Percentiles rank a stretch among this genome's conserved stretches.
Conservation (phyloP, 305 asterid genomes). For the Ilex paraguariensis region DNA sequence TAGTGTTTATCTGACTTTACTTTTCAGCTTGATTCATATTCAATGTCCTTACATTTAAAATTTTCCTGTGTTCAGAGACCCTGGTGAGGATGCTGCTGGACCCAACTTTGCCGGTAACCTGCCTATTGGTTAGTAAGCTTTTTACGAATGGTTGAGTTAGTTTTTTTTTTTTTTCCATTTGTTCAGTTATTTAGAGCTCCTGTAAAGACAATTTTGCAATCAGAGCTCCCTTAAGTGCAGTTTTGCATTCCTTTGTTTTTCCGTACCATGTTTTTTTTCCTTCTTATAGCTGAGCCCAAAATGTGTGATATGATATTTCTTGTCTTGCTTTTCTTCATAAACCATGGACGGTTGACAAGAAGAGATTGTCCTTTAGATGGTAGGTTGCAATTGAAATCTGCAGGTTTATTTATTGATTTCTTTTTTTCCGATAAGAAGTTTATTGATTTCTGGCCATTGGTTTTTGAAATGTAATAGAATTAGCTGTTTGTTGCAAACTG, state of each 20-base stretch:
- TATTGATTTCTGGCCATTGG: background rate
- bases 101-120: constrained; percentile 43
- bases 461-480: too few relatives aligned
- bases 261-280: too few relatives aligned
- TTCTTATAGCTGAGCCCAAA: background rate
- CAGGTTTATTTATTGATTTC: too few relatives aligned
- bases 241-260: too few relatives aligned
- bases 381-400: too few relatives aligned
- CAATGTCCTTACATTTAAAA: constrained; percentile 2
- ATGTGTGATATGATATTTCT: background rate
- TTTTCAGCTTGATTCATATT: background rate
- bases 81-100: constrained; percentile 52
- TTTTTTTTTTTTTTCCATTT: background rate
- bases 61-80: constrained; percentile 35
- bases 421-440: too few relatives aligned
- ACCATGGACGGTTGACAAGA: too few relatives aligned
- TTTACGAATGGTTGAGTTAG: constrained; percentile 3
- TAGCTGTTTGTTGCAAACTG: background rate
- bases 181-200: background rate
- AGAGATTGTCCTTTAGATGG: too few relatives aligned
- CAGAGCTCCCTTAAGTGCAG: too few relatives aligned
- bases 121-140: constrained; percentile 47
- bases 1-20: background rate
- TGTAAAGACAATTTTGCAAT: background rate
- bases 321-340: too few relatives aligned